A percentile compares a stretch with the other conserved stretches of the same genome.
These are phyloP conservation scores for Dothistroma septosporum DNA, from an alignment of 2,329 filamentous ascomycete species.

Conservation along the genomic window DNA sequence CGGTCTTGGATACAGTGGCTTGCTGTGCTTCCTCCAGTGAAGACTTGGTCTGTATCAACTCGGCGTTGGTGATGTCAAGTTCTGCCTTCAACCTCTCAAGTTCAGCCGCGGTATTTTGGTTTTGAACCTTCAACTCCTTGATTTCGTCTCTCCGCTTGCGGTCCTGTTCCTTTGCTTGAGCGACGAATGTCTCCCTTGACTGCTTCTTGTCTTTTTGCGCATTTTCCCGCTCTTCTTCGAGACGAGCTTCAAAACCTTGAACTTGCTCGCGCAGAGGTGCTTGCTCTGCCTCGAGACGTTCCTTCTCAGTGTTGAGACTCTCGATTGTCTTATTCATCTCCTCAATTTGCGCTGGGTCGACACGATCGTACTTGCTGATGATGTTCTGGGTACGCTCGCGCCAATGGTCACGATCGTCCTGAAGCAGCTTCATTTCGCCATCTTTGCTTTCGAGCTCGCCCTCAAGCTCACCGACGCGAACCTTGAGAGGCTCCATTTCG, in stretches of 20 bases:
- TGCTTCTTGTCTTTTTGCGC: slow-evolving; percentile 17
- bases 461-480: slow-evolving; percentile 75
- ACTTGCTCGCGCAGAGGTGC: slow-evolving; percentile 50
- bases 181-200: slow-evolving; percentile 33
- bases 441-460: slow-evolving; percentile 76
- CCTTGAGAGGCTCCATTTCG: slow-evolving; percentile 77
- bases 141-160: slow-evolving; percentile 65
- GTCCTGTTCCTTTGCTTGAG: slow-evolving; percentile 48
- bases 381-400: slow-evolving; percentile 95
- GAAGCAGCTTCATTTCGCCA: slow-evolving; percentile 81
- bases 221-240: slow-evolving; percentile 31
- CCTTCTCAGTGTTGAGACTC: slow-evolving; percentile 49
- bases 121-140: slow-evolving; percentile 58
- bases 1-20: slow-evolving; percentile 36
- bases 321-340: slow-evolving; percentile 75
- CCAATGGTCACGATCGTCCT: slow-evolving; percentile 90
- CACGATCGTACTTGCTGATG: slow-evolving; percentile 89
- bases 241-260: slow-evolving; percentile 45
- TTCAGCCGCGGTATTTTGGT: slow-evolving; percentile 44
- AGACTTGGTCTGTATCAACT: slow-evolving; percentile 59
- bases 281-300: slow-evolving; percentile 50
- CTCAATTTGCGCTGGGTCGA: slow-evolving; percentile 89
- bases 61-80: slow-evolving; percentile 30
- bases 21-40: slow-evolving; percentile 60
- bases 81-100: slow-evolving; percentile 24